Evolutionary conservation across 768 basidiomycete genomes (phyloP), one percentile per base, ranked within the genome.

Genomic region (Boletus barrowsii): DNA sequence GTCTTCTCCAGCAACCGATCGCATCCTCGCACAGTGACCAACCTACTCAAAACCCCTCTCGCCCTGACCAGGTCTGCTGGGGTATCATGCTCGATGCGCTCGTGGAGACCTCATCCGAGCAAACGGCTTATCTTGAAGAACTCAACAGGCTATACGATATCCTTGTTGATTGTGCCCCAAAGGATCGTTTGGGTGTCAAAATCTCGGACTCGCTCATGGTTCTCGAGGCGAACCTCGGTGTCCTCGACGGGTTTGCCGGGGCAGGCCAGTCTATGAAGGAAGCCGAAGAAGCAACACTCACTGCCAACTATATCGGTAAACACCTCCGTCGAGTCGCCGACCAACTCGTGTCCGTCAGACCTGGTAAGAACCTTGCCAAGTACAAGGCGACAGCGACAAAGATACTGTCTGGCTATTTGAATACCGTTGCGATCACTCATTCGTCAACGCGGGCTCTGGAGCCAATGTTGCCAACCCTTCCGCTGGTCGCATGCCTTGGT

Each of bases 51-150:
- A 66, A 67, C 0, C 76, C 82, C 17, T 68, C 76, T 5, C 76
- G 79, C 11, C 90, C 90, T 3, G 78, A 82, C 57, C 55, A 62
- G 4, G 56, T 71, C 3, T 78, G 83, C 1, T 91, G 87, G 85
- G 56, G 65, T 3, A 50, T 76, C n/a, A 80, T 93, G 68, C 65
- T 92, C 11, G 76, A 82, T 33, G 73, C 76, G 3, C 76, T 90
- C 29, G 81, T 81, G 1, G 63, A 68, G 13, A 55, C 63, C 3
- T 65, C 63, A 0, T 54, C 57, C 3, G 51, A 57, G 39, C 68
- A 76, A 11, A 43, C 26, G 5, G 74, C 74, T 35, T 77, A 77
- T 64, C 61, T 83, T 2, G 71, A 72, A 2, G 82, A 87, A 6
- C 73, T 88, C 49, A 83, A 87, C 62, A 70, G 75, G 50, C 57